Base-by-base conservation (phyloP, 345 rosid species). In the Brassica nigra region DNA sequence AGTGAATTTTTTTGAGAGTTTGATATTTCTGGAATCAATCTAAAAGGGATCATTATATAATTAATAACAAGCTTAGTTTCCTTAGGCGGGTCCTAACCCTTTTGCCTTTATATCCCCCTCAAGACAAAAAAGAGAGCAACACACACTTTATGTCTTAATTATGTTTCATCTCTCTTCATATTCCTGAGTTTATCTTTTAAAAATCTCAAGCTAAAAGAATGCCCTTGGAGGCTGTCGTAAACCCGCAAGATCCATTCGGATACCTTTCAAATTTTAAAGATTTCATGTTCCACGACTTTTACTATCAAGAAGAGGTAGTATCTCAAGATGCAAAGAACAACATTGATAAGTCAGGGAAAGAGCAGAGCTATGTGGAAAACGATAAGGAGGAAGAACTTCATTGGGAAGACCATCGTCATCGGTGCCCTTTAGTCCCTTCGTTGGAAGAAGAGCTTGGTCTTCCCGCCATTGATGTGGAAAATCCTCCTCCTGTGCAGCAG, bases 191-290 rank as follows among this genome's bases (percentile, higher is more conserved):
- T 37, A 4, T 70, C 28, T 65, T 73, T 58, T 63, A 16, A 34
- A 59, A 75, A 10, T 7, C 77, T 66, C 78, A 62, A n/a, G 54
- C 79, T 34, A 5, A 54, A 59, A 59, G 77, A 23, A 91, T 93
- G 98, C 87, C 92, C 1, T 82, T 91, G 55, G 93, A 86, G 36
- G 87, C 89, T n/a, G 84, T 84, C 20, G 84, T 90, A 57, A 89
- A 87, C 83, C 86, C 88, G 11, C 88, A 83, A 83, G 91, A 88
- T 71, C 89, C 92, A 20, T 89, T 84, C 62, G 44, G 70, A 68
- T 86, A 83, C 75, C 30, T 80, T 54, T 86, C 62, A 31, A 79
- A 36, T 68, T 86, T 49, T 75, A 83, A 82, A 77, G 90, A 88
- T 18, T 66, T 80, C 28, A 78, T 70, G 73, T 54, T 79, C 59